Base-by-base conservation (phyloP, 805 yeast genomes). In the Kodamaea kaohsiungensis region DNA sequence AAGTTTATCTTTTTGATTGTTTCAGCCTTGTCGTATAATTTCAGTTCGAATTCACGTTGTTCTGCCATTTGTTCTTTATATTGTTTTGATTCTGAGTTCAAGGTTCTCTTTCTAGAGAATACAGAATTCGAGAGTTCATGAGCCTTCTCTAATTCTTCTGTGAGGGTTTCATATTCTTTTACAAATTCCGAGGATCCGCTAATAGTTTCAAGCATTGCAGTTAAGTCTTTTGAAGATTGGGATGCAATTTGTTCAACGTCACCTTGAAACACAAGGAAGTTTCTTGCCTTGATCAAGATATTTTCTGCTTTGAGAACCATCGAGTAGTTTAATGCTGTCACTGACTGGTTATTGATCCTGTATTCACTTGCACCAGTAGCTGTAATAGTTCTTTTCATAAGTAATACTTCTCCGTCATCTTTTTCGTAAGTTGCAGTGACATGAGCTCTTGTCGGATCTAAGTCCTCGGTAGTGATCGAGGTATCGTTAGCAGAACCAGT, bases 191-290 rank as follows among this genome's bases (percentile, higher is more conserved):
- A 69, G 0, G 97, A 89, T 0, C 97, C 97, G 56, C 96, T 88
- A 25, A 95, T 84, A 13, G 84, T 84, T 70, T 95, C 99, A 52
- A 95, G 75, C 56, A 92, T 69, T 45, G 73, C 78, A 1, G 96
- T 83, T 56, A 95, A 76, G 39, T 91, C 96, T 19, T 70, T 69
- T 0, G 98, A 84, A 0, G 93, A 84, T 66, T 92, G 96, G 0
- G 96, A 80, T 0, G 98, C 98, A 42, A 95, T 85, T 61, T 86
- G 88, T 67, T 93, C 98, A 49, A 95, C 96, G 66, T 93, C 98
- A 56, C 99, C 98, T 74, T 95, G 99, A 66, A 93, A 91, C 7
- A 95, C 98, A 56, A 95, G 73, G 63, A 93, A 93, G 68, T 95
- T 95, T 65, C 90, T 81, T 0, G 98, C 97, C 65, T 88, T 90